Evolutionary conservation across 208 protist genomes (phyloP).

Genomic region (Porcisia hertigi): DNA sequence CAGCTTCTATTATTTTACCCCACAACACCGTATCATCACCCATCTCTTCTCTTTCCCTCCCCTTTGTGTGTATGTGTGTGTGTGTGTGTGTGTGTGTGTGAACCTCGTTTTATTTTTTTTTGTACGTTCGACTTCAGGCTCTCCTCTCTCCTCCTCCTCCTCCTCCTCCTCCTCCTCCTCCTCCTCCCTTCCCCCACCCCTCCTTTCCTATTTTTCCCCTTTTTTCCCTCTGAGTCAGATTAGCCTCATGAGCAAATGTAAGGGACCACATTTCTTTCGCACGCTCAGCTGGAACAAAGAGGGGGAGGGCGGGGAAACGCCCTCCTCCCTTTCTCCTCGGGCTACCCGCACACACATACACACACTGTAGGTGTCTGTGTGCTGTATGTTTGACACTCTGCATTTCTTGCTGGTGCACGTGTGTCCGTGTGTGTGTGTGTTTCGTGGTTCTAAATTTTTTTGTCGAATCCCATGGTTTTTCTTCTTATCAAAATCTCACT

Average conservation of each 20-base stretch:
- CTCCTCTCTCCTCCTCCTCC: background rate
- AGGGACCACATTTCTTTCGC: background rate
- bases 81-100: constrained; percentile 3
- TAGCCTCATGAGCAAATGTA: background rate
- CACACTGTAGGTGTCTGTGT: background rate
- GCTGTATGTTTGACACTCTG: background rate
- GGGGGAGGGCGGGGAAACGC: background rate
- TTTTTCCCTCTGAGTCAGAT: background rate
- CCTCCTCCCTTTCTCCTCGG: background rate
- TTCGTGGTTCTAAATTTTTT: background rate
- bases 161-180: background rate
- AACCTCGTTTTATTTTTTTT: background rate
- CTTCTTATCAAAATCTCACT: background rate
- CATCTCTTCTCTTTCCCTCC: background rate
- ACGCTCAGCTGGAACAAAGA: background rate
- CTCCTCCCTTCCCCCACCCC: background rate
- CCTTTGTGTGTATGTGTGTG: background rate
- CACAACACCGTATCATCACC: too few relatives aligned
- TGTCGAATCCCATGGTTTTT: background rate
- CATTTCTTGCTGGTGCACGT: background rate
- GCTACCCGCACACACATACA: background rate
- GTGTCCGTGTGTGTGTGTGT: background rate
- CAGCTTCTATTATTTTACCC: background rate
- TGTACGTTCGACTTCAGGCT: background rate
- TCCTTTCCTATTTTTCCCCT: background rate